Conservation (phyloP, 2,329 filamentous ascomycete species). For the Cercospora sesami region DNA sequence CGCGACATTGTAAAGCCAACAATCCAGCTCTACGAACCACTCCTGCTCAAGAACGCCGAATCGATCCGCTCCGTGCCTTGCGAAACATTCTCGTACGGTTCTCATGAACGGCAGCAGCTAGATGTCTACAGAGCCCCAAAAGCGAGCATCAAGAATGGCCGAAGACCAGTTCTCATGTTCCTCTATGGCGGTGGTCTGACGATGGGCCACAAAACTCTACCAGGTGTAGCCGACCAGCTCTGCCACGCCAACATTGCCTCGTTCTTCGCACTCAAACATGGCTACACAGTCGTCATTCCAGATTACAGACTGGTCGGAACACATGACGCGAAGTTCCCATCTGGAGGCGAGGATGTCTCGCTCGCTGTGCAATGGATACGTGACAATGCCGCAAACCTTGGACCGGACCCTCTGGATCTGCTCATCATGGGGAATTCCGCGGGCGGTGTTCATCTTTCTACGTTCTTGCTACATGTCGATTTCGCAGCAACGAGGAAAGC, state of each 20-base stretch:
- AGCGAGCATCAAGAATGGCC: slow-evolving; percentile 25
- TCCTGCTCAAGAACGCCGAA: slow-evolving; percentile 29
- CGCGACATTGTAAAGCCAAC: slow-evolving; percentile 30
- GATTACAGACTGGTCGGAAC: slow-evolving; percentile 44
- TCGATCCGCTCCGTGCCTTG: slow-evolving; percentile 26
- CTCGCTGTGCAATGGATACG: slow-evolving; percentile 42
- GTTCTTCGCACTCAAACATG: slow-evolving; percentile 42
- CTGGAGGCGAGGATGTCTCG: slow-evolving; percentile 45
- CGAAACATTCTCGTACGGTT: slow-evolving; percentile 41
- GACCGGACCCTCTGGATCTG: slow-evolving; percentile 38
- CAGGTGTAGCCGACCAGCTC: slow-evolving; percentile 31
- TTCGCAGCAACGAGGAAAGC: slow-evolving; percentile 26
- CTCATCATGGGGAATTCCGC: slow-evolving; percentile 47
- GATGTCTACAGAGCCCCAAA: slow-evolving; percentile 42
- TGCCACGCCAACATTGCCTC: slow-evolving; percentile 44
- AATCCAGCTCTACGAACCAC: slow-evolving; percentile 27
- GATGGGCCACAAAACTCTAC: slow-evolving; percentile 37
- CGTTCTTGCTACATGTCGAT: slow-evolving; percentile 39
- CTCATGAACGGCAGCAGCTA: slow-evolving; percentile 41
- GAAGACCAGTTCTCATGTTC: slow-evolving; percentile 34
- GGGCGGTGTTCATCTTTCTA: slow-evolving; percentile 43
- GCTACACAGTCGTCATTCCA: slow-evolving; percentile 41
- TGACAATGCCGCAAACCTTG: slow-evolving; percentile 25
- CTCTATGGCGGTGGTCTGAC: slow-evolving; percentile 42
- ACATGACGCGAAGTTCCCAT: slow-evolving; percentile 45